Percentiles rank a stretch among this genome's conserved stretches.
These are phyloP conservation scores for Vachellia pachyceras DNA, from an alignment of 306 rosid genomes.

Conservation along the genomic window DNA sequence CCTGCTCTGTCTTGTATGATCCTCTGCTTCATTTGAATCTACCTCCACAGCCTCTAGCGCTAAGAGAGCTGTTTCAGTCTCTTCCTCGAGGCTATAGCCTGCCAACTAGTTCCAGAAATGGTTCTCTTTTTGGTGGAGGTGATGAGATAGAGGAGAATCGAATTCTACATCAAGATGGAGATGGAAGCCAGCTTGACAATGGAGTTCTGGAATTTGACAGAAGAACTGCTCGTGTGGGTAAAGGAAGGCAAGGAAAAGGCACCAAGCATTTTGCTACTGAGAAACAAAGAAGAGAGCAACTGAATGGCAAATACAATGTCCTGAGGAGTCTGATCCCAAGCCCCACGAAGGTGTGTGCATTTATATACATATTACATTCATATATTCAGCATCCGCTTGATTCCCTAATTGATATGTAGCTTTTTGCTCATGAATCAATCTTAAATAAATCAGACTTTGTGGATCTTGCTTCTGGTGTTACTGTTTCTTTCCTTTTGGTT, in stretches of 20 bases:
- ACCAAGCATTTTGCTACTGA: conserved; percentile 71
- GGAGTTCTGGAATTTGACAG: conserved; percentile 81
- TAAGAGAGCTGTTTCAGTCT: conserved; percentile 72
- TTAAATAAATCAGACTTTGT: conserved; percentile 28
- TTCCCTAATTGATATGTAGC: background rate
- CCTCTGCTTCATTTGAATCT: conserved; percentile 82
- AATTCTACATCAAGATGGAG: conserved; percentile 53
- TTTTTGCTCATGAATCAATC: conserved; percentile 1
- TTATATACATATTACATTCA: background rate
- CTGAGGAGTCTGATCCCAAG: conserved; percentile 69
- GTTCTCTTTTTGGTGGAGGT: conserved; percentile 65
- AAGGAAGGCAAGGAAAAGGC: conserved; percentile 64
- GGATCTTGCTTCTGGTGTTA: background rate
- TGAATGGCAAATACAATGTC: conserved; percentile 61
- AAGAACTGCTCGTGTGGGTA: conserved; percentile 54
- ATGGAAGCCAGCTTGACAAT: conserved; percentile 61
- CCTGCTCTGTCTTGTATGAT: conserved; percentile 63
- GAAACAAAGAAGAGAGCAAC: conserved; percentile 74
- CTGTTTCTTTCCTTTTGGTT: background rate
- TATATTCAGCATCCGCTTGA: background rate
- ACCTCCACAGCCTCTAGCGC: conserved; percentile 87
- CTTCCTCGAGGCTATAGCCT: conserved; percentile 73
- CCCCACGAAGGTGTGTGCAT: conserved; percentile 68
- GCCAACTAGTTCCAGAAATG: conserved; percentile 62
- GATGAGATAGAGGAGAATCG: conserved; percentile 64